Conservation (phyloP, 2,329 filamentous ascomycete species). For the Herpotrichia juniperi region DNA sequence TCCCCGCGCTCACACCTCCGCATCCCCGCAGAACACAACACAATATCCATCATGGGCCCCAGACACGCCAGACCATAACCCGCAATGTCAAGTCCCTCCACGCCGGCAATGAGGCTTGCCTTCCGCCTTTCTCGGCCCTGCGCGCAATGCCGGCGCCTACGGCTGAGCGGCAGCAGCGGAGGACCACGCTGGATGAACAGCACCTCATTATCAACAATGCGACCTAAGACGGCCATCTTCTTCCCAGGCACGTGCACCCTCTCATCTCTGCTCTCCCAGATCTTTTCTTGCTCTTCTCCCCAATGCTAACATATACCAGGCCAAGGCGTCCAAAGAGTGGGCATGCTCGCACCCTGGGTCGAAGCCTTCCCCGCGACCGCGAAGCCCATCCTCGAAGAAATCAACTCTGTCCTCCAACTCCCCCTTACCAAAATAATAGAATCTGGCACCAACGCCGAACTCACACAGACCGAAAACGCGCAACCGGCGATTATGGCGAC, state of each 20-base stretch:
- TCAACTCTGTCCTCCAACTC: slow-evolving; percentile 77
- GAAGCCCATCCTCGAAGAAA: slow-evolving; percentile 79
- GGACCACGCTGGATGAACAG: slow-evolving; percentile 40
- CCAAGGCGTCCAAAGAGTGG: slow-evolving; percentile 87
- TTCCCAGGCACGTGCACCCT: slow-evolving; percentile 39
- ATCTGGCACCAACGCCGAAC: slow-evolving; percentile 74
- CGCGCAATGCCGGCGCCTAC: slow-evolving; percentile 23
- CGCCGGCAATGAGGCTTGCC: slow-evolving; percentile 16
- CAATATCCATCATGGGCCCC: not conserved
- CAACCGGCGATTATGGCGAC: slow-evolving; percentile 97
- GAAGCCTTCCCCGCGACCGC: slow-evolving; percentile 82
- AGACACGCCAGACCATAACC: not conserved
- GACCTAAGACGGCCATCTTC: slow-evolving; percentile 47
- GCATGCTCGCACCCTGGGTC: slow-evolving; percentile 86
- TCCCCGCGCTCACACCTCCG: not conserved
- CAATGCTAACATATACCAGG: slow-evolving; percentile 56
- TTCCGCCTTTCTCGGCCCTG: slow-evolving; percentile 21
- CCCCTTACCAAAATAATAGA: slow-evolving; percentile 80
- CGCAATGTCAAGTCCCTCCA: slow-evolving; percentile 23
- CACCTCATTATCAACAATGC: slow-evolving; percentile 24
- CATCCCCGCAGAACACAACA: not conserved
- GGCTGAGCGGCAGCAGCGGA: slow-evolving; percentile 7
- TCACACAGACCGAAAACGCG: slow-evolving; percentile 84
- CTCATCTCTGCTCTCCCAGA: not conserved
- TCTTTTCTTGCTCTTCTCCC: slow-evolving; percentile 1